Conservation (phyloP, 2,329 filamentous ascomycete genomes). For the Colletotrichum sp. region DNA sequence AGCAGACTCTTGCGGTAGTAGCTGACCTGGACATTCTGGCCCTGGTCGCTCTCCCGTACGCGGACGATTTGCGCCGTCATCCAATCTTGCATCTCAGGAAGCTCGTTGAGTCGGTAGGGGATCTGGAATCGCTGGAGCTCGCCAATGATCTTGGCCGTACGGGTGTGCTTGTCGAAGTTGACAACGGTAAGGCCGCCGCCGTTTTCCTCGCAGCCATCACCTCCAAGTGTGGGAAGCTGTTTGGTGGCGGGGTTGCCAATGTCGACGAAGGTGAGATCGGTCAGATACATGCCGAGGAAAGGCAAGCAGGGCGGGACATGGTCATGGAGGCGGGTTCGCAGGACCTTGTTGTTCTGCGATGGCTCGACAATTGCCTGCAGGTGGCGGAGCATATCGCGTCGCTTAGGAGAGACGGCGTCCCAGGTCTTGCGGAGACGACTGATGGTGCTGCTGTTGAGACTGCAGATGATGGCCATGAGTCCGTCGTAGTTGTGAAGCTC, state of each 20-base stretch:
- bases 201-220: slow-evolving; percentile 60
- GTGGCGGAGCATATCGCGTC: slow-evolving; percentile 77
- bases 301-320: slow-evolving; percentile 92
- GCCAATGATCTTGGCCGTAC: slow-evolving; percentile 93
- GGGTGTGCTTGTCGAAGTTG: slow-evolving; percentile 97
- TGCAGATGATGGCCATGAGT: slow-evolving; percentile 96
- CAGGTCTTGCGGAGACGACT: slow-evolving; percentile 88
- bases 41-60: slow-evolving; percentile 66
- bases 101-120: slow-evolving; percentile 81
- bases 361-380: slow-evolving; percentile 88
- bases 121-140: slow-evolving; percentile 97
- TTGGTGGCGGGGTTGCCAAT: slow-evolving; percentile 90
- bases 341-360: slow-evolving; percentile 86
- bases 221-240: slow-evolving; percentile 62
- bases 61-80: slow-evolving; percentile 80
- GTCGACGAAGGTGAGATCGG: slow-evolving; percentile 94
- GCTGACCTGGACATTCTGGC: slow-evolving; percentile 60
- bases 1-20: slow-evolving; percentile 85
- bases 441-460: slow-evolving; percentile 90
- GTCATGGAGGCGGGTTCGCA: slow-evolving; percentile 82
- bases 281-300: slow-evolving; percentile 95
- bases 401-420: slow-evolving; percentile 86
- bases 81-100: slow-evolving; percentile 93
- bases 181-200: slow-evolving; percentile 77
- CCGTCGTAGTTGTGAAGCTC: slow-evolving; percentile 96